Evolutionary conservation across 2,329 filamentous ascomycete species (phyloP), one percentile per base, ranked within the genome.

Genomic region (Epicoccum sorghinum): DNA sequence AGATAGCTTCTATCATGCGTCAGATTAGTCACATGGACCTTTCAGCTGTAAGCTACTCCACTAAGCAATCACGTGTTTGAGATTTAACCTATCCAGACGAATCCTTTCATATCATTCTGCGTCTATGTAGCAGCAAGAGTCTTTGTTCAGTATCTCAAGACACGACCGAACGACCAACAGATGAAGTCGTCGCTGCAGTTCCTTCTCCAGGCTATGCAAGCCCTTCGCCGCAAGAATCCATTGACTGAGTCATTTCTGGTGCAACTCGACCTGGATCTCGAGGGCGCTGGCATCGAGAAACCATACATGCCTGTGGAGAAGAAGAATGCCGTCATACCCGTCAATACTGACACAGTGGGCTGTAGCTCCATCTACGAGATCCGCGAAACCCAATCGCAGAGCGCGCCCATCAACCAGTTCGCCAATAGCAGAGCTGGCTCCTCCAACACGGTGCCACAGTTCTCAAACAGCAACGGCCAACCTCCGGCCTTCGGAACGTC

Each of bases 111-210:
- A 65, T 92, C 91, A 0, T 98, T 98, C 75, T 96, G 92, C 69
- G 83, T 99, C 38, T 98, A 97, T 66, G 93, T 98, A n/a, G 89
- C 93, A 9, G 91, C 93, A 22, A 86, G 95, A 46, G 93, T 98
- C 0, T 98, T 98, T 69, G 89, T 98, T 7, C 93, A 98, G 72
- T 97, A 96, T 68, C 82, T 98, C n/a, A 97, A 96, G 75, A 95
- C 90, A 52, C 84, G 89, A n/a, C 91, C 93, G 0, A 88, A 93
- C 27, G 93, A 98, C 73, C 86, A 82, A 68, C 90, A 86, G 73
- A 89, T 86, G 61, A 86, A 81, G 14, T 89, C 93, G 51, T 93
- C 92, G 0, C 78, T 98, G n/a, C 88, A 93, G 51, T 98, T 99
- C 71, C 82, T 98, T 13, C 82, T 98, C 2, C 87, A 89, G 18